Conservation (phyloP, 2,329 filamentous ascomycete genomes). For the Ilyonectria robusta region DNA sequence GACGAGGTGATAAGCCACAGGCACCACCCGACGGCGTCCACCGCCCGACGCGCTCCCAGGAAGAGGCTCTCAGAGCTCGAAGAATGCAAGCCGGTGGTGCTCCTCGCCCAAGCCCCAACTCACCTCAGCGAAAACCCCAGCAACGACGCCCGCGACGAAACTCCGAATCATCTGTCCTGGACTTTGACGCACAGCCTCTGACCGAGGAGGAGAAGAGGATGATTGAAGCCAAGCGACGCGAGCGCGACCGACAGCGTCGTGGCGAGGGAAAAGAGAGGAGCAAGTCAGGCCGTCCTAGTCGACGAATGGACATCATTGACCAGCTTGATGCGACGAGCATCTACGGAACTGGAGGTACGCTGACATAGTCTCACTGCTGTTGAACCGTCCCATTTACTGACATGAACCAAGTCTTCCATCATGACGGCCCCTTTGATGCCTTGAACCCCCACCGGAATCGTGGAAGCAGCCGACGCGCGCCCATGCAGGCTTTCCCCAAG, state of each 20-base stretch:
- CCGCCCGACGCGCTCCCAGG: conserved; percentile 76
- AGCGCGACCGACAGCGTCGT: conserved; percentile 41
- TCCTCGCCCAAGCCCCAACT: conserved; percentile 53
- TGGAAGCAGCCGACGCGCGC: conserved; percentile 84
- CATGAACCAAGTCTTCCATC: conserved; percentile 86
- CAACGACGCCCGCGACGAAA: conserved; percentile 75
- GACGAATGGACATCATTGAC: conserved; percentile 89
- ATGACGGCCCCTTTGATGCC: conserved; percentile 97
- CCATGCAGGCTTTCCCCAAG: conserved; percentile 96
- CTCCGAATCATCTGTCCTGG: conserved; percentile 83
- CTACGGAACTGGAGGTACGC: conserved; percentile 90
- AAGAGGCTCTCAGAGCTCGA: conserved; percentile 72
- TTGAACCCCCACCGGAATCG: conserved; percentile 95
- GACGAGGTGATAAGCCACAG: conserved; percentile 61
- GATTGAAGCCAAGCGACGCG: conserved; percentile 55
- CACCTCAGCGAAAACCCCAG: conserved; percentile 58
- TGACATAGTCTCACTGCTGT: not conserved
- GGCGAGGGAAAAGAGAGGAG: conserved; percentile 61
- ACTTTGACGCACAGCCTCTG: conserved; percentile 68
- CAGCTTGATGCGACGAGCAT: conserved; percentile 97
- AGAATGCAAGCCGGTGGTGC: conserved; percentile 53
- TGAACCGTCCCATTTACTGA: conserved; percentile 14
- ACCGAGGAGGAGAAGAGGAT: conserved; percentile 66
- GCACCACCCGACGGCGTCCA: conserved; percentile 62
- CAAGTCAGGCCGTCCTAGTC: conserved; percentile 62